Conservation (phyloP, 1,139 yeast genomes). For the Saccharomyces pastorianus region DNA sequence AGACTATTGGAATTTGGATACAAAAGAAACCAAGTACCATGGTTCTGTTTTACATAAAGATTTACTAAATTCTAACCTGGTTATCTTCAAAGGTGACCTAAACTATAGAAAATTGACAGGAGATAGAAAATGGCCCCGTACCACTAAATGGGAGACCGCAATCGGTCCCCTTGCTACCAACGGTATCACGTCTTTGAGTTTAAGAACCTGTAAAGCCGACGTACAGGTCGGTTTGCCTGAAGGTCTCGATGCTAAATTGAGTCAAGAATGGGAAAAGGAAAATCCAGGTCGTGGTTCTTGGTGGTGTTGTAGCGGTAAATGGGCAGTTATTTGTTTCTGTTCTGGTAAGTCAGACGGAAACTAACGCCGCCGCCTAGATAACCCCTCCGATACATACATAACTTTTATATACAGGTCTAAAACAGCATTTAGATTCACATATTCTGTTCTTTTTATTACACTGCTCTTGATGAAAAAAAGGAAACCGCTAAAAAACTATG, state of each 20-base stretch:
- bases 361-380: background rate
- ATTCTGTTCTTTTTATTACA: background rate
- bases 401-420: background rate
- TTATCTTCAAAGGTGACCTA: constrained; percentile 89
- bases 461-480: background rate
- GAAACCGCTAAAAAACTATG: background rate
- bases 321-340: constrained; percentile 71
- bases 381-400: background rate
- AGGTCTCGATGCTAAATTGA: constrained; percentile 65
- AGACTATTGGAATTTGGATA: constrained; percentile 62
- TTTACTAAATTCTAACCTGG: constrained; percentile 51
- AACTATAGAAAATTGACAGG: constrained; percentile 91
- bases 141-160: constrained; percentile 65
- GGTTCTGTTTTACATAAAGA: constrained; percentile 48
- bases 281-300: constrained; percentile 60
- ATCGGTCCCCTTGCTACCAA: constrained; percentile 56
- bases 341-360: background rate
- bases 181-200: constrained; percentile 60
- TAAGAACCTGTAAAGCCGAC: constrained; percentile 94
- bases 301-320: constrained; percentile 87
- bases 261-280: constrained; percentile 45
- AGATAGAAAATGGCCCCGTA: constrained; percentile 79
- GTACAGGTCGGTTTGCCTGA: constrained; percentile 75
- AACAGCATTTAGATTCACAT: background rate
- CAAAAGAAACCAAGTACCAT: constrained; percentile 46